Evolutionary conservation across 192 early-diverging fungal species (phyloP).

Genomic region (Lobosporangium transversale): DNA sequence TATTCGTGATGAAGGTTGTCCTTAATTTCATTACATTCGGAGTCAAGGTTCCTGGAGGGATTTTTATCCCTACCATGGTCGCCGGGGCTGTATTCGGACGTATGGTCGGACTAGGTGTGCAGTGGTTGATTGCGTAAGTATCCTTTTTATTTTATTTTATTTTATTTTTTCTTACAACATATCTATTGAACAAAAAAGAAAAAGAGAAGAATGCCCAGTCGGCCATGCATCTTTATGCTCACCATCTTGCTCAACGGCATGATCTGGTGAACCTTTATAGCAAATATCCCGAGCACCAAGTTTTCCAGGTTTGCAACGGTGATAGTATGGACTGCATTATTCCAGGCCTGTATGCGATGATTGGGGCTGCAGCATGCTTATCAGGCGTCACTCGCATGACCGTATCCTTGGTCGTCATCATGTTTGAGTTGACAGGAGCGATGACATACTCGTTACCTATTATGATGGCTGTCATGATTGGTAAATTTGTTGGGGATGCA

Average conservation of each 20-base stretch:
- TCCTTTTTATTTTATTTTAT: neutral
- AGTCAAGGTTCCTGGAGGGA: constrained; percentile 80
- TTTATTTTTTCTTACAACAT: neutral
- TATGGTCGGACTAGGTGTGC: constrained; percentile 88
- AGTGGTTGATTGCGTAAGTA: constrained; percentile 59
- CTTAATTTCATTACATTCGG: constrained; percentile 81
- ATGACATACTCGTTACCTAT: constrained; percentile 97
- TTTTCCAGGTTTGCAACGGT: constrained; percentile 61
- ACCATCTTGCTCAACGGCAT: too few species aligned
- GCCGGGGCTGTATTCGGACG: constrained; percentile 92
- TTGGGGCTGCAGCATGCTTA: constrained; percentile 86
- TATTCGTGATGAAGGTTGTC: constrained; percentile 58
- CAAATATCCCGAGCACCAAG: constrained; percentile 66
- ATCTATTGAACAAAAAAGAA: too few species aligned
- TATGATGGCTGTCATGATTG: constrained; percentile 77
- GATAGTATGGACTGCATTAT: constrained; percentile 70
- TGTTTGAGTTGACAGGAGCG: constrained; percentile 99
- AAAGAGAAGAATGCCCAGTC: too few species aligned
- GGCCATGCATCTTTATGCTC: too few species aligned
- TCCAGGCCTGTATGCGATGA: constrained; percentile 83
- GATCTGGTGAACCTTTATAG: too few species aligned
- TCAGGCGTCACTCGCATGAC: constrained; percentile 90
- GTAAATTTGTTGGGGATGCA: constrained; percentile 52
- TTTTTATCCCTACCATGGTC: constrained; percentile 89
- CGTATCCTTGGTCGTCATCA: constrained; percentile 91